Base-by-base conservation (phyloP, 495 filamentous ascomycete species). In the Rostrohypoxylon terebratum region DNA sequence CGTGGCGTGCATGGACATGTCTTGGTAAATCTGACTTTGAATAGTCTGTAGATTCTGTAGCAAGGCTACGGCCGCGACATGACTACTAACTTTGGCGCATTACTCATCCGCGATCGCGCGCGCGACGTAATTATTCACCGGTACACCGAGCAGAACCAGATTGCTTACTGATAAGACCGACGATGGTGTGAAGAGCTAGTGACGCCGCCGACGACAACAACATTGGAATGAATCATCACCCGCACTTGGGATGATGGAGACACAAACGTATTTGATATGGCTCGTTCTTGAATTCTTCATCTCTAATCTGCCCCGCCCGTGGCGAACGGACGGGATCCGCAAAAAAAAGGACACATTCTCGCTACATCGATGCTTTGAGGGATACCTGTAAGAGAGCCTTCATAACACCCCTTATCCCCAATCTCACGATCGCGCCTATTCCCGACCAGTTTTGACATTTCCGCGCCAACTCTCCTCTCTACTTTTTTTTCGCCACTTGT, bases 401-500 rank as follows among this genome's bases (percentile, higher is more conserved):
- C 21, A 51, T 51, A 51, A n/a, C 28, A 51, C 21, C 20, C 47
- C 47, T 31, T 53, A 28, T 53, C 21, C 11, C 48, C 48, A 31
- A 28, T 21, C n/a, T 13, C 47, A 28, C 11, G 21, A 25, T 13
- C 47, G 5, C 11, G 47, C 21, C 48, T 53, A 53, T 53, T 31
- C 48, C 48, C 48, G 48, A 28, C 48, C 23, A 8, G 4, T 31
- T 20, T 11, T 3, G 47, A 20, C 0, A 8, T 28, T 28, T 28
- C 23, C 23, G 31, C 14, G n/a, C n/a, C n/a, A n/a, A n/a, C 31
- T 53, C 48, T 31, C 11, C 11, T 31, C 48, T 38, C 4, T 48
- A 10, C 45, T 53, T 25, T 53, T 31, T 23, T 53, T n/a, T 31
- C 14, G 42, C 23, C 48, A 53, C 48, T 5, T 53, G n/a, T 11